Percentiles rank a stretch among this genome's conserved stretches.
phyloP scores from a whole-genome alignment of 192 early-diverging fungal genomes.

The Allomyces macrogynus region DNA sequence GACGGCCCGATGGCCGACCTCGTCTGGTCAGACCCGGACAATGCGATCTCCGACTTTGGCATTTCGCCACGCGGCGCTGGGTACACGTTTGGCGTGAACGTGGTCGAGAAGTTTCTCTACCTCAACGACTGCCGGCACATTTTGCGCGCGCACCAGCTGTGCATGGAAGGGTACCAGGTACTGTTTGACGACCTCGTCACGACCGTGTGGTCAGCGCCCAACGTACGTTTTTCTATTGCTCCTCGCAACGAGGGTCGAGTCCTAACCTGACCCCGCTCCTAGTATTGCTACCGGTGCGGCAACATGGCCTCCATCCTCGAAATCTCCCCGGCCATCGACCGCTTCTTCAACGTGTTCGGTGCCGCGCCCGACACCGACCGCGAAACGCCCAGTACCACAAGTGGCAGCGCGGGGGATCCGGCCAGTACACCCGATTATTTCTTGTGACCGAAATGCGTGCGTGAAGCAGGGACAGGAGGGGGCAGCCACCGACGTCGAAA shows the following conservation, averaged over 20 bases:
- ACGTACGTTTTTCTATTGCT: conserved; percentile 6
- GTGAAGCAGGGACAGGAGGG: no score
- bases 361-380: conserved; percentile 61
- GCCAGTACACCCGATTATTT: no score
- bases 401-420: no score
- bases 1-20: conserved; percentile 83
- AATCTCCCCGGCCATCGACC: conserved; percentile 46
- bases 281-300: conserved; percentile 72
- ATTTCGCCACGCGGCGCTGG: conserved; percentile 69
- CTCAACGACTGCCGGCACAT: conserved; percentile 62
- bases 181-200: conserved; percentile 65
- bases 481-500: no score
- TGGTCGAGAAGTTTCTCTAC: conserved; percentile 57
- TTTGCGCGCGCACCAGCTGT: conserved; percentile 67
- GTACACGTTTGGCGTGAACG: conserved; percentile 62
- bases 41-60: conserved; percentile 51
- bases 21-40: conserved; percentile 78
- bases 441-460: no score
- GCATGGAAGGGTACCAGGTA: conserved; percentile 67
- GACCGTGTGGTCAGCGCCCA: conserved; percentile 74
- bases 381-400: conserved; percentile 4
- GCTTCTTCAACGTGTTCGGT: conserved; percentile 76
- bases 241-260: neutral
- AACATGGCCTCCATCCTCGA: conserved; percentile 69
- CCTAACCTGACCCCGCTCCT: neutral